Conservation (phyloP, 2,329 filamentous ascomycete genomes). For the Colletotrichum falcatum region DNA sequence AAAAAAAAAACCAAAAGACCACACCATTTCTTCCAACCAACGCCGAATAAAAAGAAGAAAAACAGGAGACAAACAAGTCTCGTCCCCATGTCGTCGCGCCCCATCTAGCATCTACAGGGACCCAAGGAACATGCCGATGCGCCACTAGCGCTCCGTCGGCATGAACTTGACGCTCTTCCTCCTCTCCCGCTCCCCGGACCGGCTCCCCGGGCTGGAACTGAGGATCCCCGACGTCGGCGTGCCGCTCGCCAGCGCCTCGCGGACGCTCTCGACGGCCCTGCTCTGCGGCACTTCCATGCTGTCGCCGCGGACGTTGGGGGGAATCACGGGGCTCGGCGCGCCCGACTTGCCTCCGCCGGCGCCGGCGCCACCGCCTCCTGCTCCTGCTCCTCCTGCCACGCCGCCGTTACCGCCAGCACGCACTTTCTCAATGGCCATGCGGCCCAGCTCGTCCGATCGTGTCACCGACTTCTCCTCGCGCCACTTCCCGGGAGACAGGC, state of each 20-base stretch:
- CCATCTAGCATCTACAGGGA: slow-evolving; percentile 7
- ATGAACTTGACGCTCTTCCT: slow-evolving; percentile 75
- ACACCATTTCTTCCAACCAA: not conserved
- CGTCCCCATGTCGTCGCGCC: not conserved
- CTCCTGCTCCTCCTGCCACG: not conserved
- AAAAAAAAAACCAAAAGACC: too few relatives aligned
- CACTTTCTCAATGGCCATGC: slow-evolving; percentile 59
- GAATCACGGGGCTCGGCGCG: slow-evolving; percentile 35
- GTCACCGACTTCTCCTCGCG: slow-evolving; percentile 60
- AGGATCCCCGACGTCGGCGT: slow-evolving; percentile 50
- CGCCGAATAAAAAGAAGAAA: not conserved
- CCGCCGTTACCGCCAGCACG: slow-evolving; percentile 43
- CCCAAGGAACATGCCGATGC: not conserved
- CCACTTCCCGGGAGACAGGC: slow-evolving; percentile 69
- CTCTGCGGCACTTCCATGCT: slow-evolving; percentile 68
- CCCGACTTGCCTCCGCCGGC: slow-evolving; percentile 42
- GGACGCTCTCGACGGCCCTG: slow-evolving; percentile 69
- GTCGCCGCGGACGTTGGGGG: slow-evolving; percentile 58
- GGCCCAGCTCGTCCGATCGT: slow-evolving; percentile 64
- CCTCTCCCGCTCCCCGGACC: slow-evolving; percentile 61
- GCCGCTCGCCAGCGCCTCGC: slow-evolving; percentile 61
- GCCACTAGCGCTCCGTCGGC: slow-evolving; percentile 51
- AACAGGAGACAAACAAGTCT: not conserved
- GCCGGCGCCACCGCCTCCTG: slow-evolving; percentile 13
- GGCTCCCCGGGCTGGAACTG: slow-evolving; percentile 63